Conservation (phyloP, 1,284 basidiomycete species). For the Irpex rosettiformis region DNA sequence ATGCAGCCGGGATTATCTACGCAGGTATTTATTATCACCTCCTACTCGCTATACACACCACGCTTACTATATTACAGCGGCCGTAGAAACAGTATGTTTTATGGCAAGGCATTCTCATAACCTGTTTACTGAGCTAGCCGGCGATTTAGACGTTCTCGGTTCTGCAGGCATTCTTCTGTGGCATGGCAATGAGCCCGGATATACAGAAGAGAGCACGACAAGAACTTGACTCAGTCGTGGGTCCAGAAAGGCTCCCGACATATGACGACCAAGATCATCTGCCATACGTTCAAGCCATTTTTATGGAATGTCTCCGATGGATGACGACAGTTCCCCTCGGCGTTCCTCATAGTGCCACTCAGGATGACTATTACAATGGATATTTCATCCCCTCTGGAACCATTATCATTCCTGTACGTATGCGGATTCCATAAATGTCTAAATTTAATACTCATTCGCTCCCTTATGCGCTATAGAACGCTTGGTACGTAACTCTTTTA, state of each 20-base stretch:
- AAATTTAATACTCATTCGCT: no score
- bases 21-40: not conserved
- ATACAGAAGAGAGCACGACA: constrained; percentile 36
- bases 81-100: not conserved
- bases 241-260: constrained; percentile 35
- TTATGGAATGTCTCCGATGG: constrained; percentile 41
- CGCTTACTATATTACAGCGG: not conserved
- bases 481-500: not conserved
- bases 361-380: not conserved
- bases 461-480: not conserved
- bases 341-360: not conserved
- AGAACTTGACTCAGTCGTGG: constrained; percentile 38
- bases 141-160: constrained; percentile 22
- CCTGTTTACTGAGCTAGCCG: no score
- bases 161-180: constrained; percentile 33
- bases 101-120: no score
- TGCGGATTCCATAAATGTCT: constrained; percentile 1
- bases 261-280: constrained; percentile 30
- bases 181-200: constrained; percentile 36
- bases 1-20: not conserved
- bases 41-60: not conserved
- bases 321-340: not conserved
- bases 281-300: constrained; percentile 27
- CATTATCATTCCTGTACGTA: constrained; percentile 16
- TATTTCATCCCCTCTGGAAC: constrained; percentile 1